Percentiles rank a stretch among this genome's conserved stretches.
These are phyloP conservation scores for Harringtonia lauricola DNA, from an alignment of 2,329 filamentous ascomycete genomes.

Conservation along the genomic window DNA sequence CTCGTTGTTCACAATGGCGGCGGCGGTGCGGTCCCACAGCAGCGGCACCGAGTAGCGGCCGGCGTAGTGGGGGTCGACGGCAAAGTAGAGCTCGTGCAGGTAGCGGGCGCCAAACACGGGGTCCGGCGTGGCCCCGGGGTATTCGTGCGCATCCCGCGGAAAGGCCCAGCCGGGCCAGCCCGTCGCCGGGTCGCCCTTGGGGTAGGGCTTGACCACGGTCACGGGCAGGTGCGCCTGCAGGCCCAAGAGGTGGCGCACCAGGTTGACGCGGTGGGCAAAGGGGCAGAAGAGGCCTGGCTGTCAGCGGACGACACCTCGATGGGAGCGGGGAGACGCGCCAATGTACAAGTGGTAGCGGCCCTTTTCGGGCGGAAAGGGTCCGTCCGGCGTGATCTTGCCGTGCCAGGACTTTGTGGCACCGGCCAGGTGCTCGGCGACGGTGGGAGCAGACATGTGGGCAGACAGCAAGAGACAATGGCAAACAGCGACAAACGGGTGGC, in stretches of 20 bases:
- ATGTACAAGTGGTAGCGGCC: constrained; percentile 18
- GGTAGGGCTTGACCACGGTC: constrained; percentile 52
- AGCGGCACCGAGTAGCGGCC: constrained; percentile 50
- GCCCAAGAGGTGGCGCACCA: constrained; percentile 46
- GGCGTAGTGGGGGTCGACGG: constrained; percentile 46
- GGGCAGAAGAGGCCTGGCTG: constrained; percentile 48
- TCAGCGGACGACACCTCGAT: constrained; percentile 2
- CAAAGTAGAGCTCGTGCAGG: constrained; percentile 52
- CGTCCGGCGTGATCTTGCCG: constrained; percentile 14
- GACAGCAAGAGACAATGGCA: too few relatives aligned
- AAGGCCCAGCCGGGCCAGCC: constrained; percentile 57
- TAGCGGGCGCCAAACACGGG: constrained; percentile 46
- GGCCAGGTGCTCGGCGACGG: constrained; percentile 11
- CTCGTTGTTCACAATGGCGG: constrained; percentile 50
- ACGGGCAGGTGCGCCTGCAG: constrained; percentile 41
- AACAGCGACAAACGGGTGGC: too few relatives aligned
- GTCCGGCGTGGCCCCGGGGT: constrained; percentile 49
- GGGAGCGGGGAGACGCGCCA: constrained; percentile 7
- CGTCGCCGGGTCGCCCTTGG: constrained; percentile 46
- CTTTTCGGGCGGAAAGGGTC: constrained; percentile 15
- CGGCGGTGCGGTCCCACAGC: constrained; percentile 48
- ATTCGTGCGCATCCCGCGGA: constrained; percentile 36
- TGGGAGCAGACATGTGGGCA: too few relatives aligned
- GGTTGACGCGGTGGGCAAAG: constrained; percentile 49
- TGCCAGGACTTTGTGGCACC: constrained; percentile 16